phyloP scores from a whole-genome alignment of 2,329 filamentous ascomycete genomes.

The Zymoseptoria pseudotritici region DNA sequence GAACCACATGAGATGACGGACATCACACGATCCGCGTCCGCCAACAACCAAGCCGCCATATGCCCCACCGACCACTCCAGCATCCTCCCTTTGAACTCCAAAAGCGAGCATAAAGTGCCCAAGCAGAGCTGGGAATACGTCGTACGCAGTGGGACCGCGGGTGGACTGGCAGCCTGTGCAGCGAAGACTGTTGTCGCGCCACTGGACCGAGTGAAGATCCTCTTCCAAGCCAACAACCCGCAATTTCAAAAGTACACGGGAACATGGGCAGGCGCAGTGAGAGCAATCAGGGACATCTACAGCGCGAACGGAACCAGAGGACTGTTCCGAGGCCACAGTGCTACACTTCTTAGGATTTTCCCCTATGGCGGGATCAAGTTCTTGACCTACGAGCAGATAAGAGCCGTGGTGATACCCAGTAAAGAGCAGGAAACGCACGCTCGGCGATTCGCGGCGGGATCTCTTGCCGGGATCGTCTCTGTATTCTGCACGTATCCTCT shows the following conservation, averaged over 20 bases:
- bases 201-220: conserved; percentile 95
- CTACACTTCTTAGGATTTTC: conserved; percentile 88
- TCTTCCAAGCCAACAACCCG: conserved; percentile 92
- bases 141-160: conserved; percentile 74
- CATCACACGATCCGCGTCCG: conserved; percentile 13
- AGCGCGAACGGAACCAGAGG: conserved; percentile 63
- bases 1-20: conserved; percentile 33
- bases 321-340: conserved; percentile 88
- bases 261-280: conserved; percentile 76
- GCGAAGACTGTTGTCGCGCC: conserved; percentile 94
- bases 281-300: conserved; percentile 79
- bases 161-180: conserved; percentile 84
- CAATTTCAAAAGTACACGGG: conserved; percentile 89
- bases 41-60: conserved; percentile 33
- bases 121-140: conserved; percentile 78
- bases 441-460: conserved; percentile 66
- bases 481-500: conserved; percentile 96
- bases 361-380: conserved; percentile 98
- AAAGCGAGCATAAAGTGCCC: conserved; percentile 48
- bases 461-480: conserved; percentile 73
- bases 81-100: conserved; percentile 35
- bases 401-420: conserved; percentile 64
- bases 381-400: conserved; percentile 93
- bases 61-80: conserved; percentile 48
- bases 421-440: conserved; percentile 70